Evolutionary conservation across 2,329 filamentous ascomycete genomes (phyloP), one percentile per base, ranked within the genome.

Genomic region (Claviceps digitariae): DNA sequence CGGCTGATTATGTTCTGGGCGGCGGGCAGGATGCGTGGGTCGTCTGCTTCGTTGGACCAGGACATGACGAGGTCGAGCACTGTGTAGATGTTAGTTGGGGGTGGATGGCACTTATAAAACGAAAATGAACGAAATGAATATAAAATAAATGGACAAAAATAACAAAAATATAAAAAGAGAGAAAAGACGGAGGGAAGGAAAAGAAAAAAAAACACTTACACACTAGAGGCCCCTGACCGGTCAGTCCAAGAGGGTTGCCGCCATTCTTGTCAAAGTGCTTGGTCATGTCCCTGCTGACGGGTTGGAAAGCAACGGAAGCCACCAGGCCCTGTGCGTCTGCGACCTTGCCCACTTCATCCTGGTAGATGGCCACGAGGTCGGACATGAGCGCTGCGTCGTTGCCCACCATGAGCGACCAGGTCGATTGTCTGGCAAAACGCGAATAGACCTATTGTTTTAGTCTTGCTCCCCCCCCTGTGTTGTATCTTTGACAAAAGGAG

Each of bases 261-360:
- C 64, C 65, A 1, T 63, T 64, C 51, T 67, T 66, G 46, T 56
- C 56, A 55, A 72, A 69, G 21, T 63, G 54, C 4, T 63, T 59
- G 7, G 66, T 64, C 55, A 69, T 61, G 40, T 65, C 63, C 7
- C 63, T 63, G 0, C 72, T 69, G 49, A 76, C 67, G 13, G 68
- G 70, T 55, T 77, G 72, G 48, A 70, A 62, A 50, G 60, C 59
- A 44, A 59, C 63, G 52, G 55, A 59, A 3, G 68, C 34, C 48
- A 41, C 21, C 13, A 50, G 34, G 36, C 61, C 64, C 1, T 58
- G 45, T 10, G 62, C 52, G 15, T 60, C 55, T 3, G 57, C 55
- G 7, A 63, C 55, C 0, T 55, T 40, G 2, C 57, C 53, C 12
- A 66, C 55, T 15, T 61, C 61, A 2, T 57, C 54, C 43, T 58